Base-by-base conservation (phyloP, 805 yeast genomes). In the Candida jianshihensis region DNA sequence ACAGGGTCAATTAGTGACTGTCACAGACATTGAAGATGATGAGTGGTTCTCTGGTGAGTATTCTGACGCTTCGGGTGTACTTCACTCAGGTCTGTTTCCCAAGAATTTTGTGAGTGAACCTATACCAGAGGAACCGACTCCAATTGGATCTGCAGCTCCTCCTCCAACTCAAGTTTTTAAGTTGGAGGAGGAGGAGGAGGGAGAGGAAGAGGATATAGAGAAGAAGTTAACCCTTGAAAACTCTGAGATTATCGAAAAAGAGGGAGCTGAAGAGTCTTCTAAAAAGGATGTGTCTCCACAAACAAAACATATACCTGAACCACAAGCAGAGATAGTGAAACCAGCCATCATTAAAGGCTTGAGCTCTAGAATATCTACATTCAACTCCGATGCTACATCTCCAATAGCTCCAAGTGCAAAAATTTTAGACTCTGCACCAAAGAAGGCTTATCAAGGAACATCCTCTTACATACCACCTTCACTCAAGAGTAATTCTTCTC, bases 21-120 rank as follows among this genome's bases (percentile, higher is more conserved):
- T 90, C 19, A 76, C 80, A 5, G 76, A 74, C 26, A 68, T 85
- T 36, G 96, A 87, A 47, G 97, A 90, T 57, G 95, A 79, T 6
- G 96, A 89, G 44, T 92, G 97, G 97, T 82, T 75, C 53, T 65
- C 72, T 27, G 98, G 98, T 4, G 62, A 68, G 5, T 82, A 72
- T 48, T 51, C 49, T 4, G 71, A 63, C 41, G 26, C 39, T 1
- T 29, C 37, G 15, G 85, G 85, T 5, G 51, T 43, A 9, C 30
- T 47, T 19, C 59, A 62, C 31, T 59, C 72, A 16, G 98, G 98
- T 7, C 79, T 89, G 64, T 92, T 92, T 50, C 98, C 98, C 4
- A 75, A 73, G 54, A 78, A 76, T 52, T 90, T 86, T 63, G 97
- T 90, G 5, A 75, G 42, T 14, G 50, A 32, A 4, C 38, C 42